Evolutionary conservation across 768 basidiomycete genomes (phyloP).

Genomic region (Ramaria rubella): DNA sequence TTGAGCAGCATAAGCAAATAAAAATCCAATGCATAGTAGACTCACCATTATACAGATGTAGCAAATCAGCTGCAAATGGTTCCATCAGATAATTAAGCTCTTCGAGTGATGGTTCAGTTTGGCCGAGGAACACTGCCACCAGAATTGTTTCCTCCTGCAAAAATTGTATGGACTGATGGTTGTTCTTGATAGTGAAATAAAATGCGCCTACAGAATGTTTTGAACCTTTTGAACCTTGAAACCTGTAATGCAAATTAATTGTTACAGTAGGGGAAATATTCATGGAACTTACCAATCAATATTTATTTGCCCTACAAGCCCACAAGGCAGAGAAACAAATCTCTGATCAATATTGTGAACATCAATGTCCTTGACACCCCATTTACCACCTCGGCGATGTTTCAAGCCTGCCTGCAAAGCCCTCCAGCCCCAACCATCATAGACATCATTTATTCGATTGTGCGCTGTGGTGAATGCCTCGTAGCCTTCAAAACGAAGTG

Average conservation of each 20-base stretch:
- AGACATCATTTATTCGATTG: slow-evolving; percentile 18
- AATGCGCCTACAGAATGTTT: slow-evolving; percentile 23
- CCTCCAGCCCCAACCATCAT: slow-evolving; percentile 25
- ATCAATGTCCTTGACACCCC: slow-evolving; percentile 19
- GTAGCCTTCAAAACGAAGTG: slow-evolving; percentile 7
- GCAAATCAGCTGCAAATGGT: slow-evolving; percentile 11
- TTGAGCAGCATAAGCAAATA: not conserved
- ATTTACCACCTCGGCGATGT: slow-evolving; percentile 12
- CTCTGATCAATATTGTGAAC: too few species aligned
- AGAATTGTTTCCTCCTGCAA: slow-evolving; percentile 20
- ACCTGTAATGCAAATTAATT: slow-evolving; percentile 18
- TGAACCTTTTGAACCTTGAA: slow-evolving; percentile 14
- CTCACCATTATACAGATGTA: slow-evolving; percentile 14
- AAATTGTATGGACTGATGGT: slow-evolving; percentile 16
- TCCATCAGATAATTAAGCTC: slow-evolving; percentile 15
- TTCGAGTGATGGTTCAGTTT: slow-evolving; percentile 16
- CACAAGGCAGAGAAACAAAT: not conserved
- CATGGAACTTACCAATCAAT: slow-evolving; percentile 19
- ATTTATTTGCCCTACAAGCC: slow-evolving; percentile 20
- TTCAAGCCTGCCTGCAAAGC: slow-evolving; percentile 19
- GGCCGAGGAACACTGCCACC: slow-evolving; percentile 19
- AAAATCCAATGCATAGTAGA: not conserved
- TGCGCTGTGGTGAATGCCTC: slow-evolving; percentile 10
- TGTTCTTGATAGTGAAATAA: slow-evolving; percentile 20
- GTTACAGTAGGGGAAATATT: not conserved